Evolutionary conservation across 495 filamentous ascomycete genomes (phyloP).

Genomic region (Neurospora sp.): DNA sequence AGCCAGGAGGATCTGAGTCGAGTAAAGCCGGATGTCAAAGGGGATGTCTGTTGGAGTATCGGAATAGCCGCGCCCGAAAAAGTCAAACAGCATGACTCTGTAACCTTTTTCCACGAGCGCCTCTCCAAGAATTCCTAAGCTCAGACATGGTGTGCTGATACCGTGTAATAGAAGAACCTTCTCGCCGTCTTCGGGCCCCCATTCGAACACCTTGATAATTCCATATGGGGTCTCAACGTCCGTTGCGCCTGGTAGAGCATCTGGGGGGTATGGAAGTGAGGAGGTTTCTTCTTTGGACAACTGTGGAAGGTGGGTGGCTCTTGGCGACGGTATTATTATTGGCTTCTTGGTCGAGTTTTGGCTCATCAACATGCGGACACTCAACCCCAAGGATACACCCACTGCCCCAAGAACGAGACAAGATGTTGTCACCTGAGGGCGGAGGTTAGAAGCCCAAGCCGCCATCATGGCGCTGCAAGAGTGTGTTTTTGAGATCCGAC

Average conservation of each 20-base stretch:
- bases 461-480: constrained; percentile 2
- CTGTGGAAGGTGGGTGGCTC: constrained; percentile 12
- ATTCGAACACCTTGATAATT: constrained; percentile 67
- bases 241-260: constrained; percentile 62
- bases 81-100: constrained; percentile 69
- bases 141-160: constrained; percentile 65
- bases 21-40: constrained; percentile 63
- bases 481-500: neutral
- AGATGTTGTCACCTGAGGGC: neutral
- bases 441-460: constrained; percentile 3
- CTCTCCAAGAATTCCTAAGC: constrained; percentile 55
- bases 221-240: constrained; percentile 70
- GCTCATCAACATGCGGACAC: constrained; percentile 1
- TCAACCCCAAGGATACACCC: constrained; percentile 11
- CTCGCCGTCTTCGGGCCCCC: constrained; percentile 59
- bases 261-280: constrained; percentile 55
- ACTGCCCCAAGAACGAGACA: constrained; percentile 13
- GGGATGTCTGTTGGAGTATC: constrained; percentile 55
- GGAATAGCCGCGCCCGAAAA: constrained; percentile 75
- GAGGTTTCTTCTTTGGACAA: constrained; percentile 11
- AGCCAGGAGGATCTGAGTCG: constrained; percentile 61
- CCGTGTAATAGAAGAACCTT: constrained; percentile 74
- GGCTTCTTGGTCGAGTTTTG: neutral
- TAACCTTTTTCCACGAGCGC: constrained; percentile 57
- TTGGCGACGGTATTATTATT: constrained; percentile 14